Evolutionary conservation across 2,329 filamentous ascomycete species (phyloP).

Genomic region (Microdochium paspali): DNA sequence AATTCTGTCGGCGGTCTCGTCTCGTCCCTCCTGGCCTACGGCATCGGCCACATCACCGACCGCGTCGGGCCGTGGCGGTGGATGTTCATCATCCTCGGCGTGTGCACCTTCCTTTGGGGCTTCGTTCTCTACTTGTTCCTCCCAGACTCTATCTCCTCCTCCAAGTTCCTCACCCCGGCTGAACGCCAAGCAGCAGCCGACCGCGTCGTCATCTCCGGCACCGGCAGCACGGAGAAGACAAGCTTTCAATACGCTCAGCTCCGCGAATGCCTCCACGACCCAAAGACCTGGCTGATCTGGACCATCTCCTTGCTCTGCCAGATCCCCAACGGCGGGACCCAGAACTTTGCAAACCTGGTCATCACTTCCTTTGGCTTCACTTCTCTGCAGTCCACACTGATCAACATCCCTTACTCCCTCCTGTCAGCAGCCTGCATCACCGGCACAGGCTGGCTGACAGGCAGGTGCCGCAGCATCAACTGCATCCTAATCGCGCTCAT

Average conservation of each 20-base stretch:
- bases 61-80: slow-evolving; percentile 41
- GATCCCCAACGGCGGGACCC: slow-evolving; percentile 54
- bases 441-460: slow-evolving; percentile 39
- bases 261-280: slow-evolving; percentile 43
- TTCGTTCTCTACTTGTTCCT: slow-evolving; percentile 37
- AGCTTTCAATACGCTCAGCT: slow-evolving; percentile 41
- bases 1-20: slow-evolving; percentile 38
- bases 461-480: slow-evolving; percentile 38
- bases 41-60: slow-evolving; percentile 41
- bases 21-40: slow-evolving; percentile 43
- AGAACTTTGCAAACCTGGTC: slow-evolving; percentile 49
- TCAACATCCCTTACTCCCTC: slow-evolving; percentile 50
- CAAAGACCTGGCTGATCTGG: slow-evolving; percentile 52
- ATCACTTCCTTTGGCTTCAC: slow-evolving; percentile 47
- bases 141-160: slow-evolving; percentile 43
- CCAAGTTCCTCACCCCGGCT: slow-evolving; percentile 44
- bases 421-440: slow-evolving; percentile 37
- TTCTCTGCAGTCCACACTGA: slow-evolving; percentile 40
- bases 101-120: slow-evolving; percentile 39
- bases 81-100: slow-evolving; percentile 48
- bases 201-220: slow-evolving; percentile 38
- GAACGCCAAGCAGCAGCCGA: slow-evolving; percentile 39
- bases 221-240: slow-evolving; percentile 37
- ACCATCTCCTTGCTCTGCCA: slow-evolving; percentile 41
- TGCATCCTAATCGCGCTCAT: slow-evolving; percentile 40